Conservation (phyloP, 2,329 filamentous ascomycete genomes). For the Ophiostoma tasmaniense region DNA sequence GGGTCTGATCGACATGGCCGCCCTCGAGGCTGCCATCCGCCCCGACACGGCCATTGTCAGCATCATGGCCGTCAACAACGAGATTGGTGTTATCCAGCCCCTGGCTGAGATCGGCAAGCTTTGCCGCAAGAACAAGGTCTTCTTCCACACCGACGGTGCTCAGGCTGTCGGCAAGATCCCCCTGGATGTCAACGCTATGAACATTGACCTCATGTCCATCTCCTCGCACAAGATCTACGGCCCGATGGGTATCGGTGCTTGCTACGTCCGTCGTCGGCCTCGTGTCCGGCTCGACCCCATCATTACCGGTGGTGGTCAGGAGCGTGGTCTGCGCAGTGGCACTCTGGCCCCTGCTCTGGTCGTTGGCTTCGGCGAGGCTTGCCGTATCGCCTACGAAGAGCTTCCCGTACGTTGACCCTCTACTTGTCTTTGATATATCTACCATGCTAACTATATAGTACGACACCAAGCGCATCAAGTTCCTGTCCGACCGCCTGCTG, state of each 20-base stretch:
- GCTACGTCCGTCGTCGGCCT: conserved; percentile 85
- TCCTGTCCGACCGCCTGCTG: conserved; percentile 73
- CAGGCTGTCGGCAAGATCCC: conserved; percentile 99
- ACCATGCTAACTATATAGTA: conserved; percentile 56
- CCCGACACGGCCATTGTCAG: conserved; percentile 89
- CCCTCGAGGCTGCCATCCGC: conserved; percentile 79
- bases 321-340: conserved; percentile 87
- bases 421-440: conserved; percentile 1
- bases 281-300: conserved; percentile 91
- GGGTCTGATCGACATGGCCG: conserved; percentile 74
- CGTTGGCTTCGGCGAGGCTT: conserved; percentile 92
- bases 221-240: conserved; percentile 98
- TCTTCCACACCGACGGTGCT: conserved; percentile 95
- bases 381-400: conserved; percentile 81
- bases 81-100: conserved; percentile 98
- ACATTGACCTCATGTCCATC: conserved; percentile 97
- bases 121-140: conserved; percentile 84
- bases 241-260: conserved; percentile 93
- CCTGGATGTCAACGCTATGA: conserved; percentile 93
- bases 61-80: conserved; percentile 99
- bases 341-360: conserved; percentile 83
- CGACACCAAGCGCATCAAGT: conserved; percentile 75
- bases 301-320: conserved; percentile 92
- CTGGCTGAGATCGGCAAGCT: conserved; percentile 87
- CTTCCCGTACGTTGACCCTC: conserved; percentile 61